These are phyloP conservation scores for Volvariella surrecta DNA, from an alignment of 1,284 basidiomycete species.

Conservation along the genomic window DNA sequence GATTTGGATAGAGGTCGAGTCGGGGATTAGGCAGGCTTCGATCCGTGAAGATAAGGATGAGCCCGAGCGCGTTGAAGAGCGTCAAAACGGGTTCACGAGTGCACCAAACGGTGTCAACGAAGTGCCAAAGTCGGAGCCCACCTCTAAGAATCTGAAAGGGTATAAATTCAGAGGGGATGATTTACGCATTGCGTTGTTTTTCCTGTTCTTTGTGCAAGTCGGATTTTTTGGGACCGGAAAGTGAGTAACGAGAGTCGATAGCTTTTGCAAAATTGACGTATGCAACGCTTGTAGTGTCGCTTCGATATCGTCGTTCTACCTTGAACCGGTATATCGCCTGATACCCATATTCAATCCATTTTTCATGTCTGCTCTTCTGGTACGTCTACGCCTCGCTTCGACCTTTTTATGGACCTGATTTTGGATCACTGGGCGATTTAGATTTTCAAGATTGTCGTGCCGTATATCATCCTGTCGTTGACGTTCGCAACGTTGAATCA, in stretches of 20 bases:
- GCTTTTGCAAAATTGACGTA: slow-evolving; percentile 1
- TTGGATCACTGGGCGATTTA: too few relatives aligned
- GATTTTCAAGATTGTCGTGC: slow-evolving; percentile 80
- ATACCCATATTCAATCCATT: slow-evolving; percentile 86
- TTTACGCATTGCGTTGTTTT: slow-evolving; percentile 71
- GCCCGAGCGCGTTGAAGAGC: not conserved
- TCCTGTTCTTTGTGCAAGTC: slow-evolving; percentile 82
- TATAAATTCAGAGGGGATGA: slow-evolving; percentile 56
- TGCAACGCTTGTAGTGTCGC: slow-evolving; percentile 51
- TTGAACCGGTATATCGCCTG: slow-evolving; percentile 84
- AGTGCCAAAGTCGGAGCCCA: slow-evolving; percentile 5
- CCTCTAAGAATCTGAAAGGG: slow-evolving; percentile 7
- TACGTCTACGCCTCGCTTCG: slow-evolving; percentile 21
- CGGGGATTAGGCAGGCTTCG: too few relatives aligned
- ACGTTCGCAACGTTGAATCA: slow-evolving; percentile 62
- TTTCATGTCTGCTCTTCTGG: slow-evolving; percentile 70
- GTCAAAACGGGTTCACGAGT: not conserved
- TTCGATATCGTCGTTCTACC: slow-evolving; percentile 88
- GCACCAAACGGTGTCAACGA: not conserved
- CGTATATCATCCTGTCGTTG: slow-evolving; percentile 71
- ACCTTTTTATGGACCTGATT: not conserved
- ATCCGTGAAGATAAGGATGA: slow-evolving; percentile 14
- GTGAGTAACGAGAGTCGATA: slow-evolving; percentile 38
- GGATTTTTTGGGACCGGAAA: slow-evolving; percentile 88
- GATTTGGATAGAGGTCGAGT: slow-evolving; percentile 70